Percentiles rank a stretch among this genome's conserved stretches.
phyloP scores from a whole-genome alignment of 1,284 basidiomycete species.

The Ceraceosorus guamensis region DNA sequence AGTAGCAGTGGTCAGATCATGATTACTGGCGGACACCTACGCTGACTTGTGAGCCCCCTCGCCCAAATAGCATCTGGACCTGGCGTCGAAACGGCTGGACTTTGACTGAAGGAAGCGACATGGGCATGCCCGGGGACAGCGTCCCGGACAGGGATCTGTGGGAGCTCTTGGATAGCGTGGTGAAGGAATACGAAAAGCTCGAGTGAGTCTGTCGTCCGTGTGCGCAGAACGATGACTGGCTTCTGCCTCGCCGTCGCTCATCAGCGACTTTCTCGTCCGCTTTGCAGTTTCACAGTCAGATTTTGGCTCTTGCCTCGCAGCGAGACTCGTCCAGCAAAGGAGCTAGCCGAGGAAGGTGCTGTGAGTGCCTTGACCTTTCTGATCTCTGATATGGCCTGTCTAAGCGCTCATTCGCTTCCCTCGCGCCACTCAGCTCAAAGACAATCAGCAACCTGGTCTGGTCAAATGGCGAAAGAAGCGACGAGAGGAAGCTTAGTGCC shows the following conservation, averaged over 20 bases:
- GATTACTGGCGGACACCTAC: background rate
- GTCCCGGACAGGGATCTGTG: constrained; percentile 46
- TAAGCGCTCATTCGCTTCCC: background rate
- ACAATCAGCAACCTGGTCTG: background rate
- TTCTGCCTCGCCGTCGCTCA: too few species aligned
- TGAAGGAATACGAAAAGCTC: constrained; percentile 37
- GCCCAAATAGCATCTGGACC: constrained; percentile 27
- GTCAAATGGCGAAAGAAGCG: background rate
- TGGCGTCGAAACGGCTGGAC: constrained; percentile 43
- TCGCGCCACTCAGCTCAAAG: background rate
- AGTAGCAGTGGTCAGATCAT: background rate
- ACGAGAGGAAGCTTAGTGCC: too few species aligned
- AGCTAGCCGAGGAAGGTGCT: background rate
- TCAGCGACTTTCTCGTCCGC: too few species aligned
- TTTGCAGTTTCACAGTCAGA: background rate
- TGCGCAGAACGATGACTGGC: too few species aligned
- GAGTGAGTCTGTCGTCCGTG: constrained; percentile 25
- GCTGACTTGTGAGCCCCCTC: background rate
- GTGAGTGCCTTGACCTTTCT: background rate
- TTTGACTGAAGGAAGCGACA: constrained; percentile 20
- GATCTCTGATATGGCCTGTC: background rate
- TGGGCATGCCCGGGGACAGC: constrained; percentile 30
- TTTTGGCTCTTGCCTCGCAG: background rate
- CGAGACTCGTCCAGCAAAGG: background rate
- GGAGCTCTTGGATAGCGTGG: constrained; percentile 39